Evolutionary conservation across 78 protist species (phyloP).

Genomic region (Chrysochromulina tobinii): DNA sequence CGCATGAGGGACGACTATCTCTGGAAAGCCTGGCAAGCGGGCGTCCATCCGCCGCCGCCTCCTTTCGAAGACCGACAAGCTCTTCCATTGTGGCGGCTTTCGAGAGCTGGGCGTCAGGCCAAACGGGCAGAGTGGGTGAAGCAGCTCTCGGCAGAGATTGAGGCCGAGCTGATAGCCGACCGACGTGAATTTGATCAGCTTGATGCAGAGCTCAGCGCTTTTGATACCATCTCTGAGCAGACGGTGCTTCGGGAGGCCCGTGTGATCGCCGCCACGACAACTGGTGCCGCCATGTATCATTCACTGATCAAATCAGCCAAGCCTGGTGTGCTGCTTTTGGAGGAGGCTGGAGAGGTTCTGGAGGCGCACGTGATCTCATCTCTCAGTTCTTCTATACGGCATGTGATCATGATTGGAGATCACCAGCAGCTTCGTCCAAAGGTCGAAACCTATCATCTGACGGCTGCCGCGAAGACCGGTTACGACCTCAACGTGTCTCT

Average conservation of each 20-base stretch:
- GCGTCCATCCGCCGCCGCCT: no score
- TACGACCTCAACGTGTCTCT: conserved; percentile 36
- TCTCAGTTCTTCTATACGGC: neutral
- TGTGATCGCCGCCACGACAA: neutral
- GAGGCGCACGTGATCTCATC: conserved; percentile 44
- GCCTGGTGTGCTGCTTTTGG: neutral
- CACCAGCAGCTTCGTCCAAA: conserved; percentile 53
- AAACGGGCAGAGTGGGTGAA: no score
- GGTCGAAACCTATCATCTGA: neutral
- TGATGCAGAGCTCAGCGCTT: neutral
- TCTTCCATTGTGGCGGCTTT: no score
- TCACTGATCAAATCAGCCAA: neutral
- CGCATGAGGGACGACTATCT: no score
- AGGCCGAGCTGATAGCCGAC: no score
- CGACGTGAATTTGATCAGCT: neutral
- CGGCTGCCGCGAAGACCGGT: neutral
- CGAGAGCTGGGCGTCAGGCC: no score
- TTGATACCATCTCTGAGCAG: neutral
- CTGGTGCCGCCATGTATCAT: neutral
- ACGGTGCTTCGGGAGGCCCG: neutral
- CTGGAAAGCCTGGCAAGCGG: no score
- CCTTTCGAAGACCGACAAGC: neutral
- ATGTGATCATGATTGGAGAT: conserved; percentile 50
- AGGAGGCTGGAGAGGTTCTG: conserved; percentile 57
- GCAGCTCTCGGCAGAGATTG: no score